These are phyloP conservation scores for Leccinum imitatum DNA, from an alignment of 768 basidiomycete genomes.

Conservation along the genomic window DNA sequence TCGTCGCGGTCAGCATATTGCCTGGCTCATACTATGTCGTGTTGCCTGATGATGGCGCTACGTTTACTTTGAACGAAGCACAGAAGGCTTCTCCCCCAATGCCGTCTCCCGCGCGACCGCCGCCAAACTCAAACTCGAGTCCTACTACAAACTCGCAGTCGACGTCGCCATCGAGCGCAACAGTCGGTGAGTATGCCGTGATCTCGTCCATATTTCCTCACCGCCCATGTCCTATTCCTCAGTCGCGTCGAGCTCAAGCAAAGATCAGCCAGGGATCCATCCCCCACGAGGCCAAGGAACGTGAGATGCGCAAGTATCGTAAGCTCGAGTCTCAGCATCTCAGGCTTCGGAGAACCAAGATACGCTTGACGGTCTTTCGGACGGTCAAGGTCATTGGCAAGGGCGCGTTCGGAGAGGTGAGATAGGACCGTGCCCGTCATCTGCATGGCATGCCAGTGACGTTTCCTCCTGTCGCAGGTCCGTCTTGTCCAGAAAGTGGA, in stretches of 20 bases:
- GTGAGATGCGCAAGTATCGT: slow-evolving; percentile 83
- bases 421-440: slow-evolving; percentile 16
- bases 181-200: slow-evolving; percentile 59
- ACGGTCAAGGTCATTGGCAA: slow-evolving; percentile 99
- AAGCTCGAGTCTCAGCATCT: slow-evolving; percentile 87
- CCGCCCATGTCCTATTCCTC: slow-evolving; percentile 2
- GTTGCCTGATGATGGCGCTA: slow-evolving; percentile 45
- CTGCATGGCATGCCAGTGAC: slow-evolving; percentile 1
- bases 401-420: slow-evolving; percentile 96
- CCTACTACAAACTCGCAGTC: slow-evolving; percentile 97
- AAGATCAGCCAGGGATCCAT: slow-evolving; percentile 73
- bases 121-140: slow-evolving; percentile 84
- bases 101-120: slow-evolving; percentile 88
- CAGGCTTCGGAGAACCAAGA: slow-evolving; percentile 88
- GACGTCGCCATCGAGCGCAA: slow-evolving; percentile 96
- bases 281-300: slow-evolving; percentile 79
- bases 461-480: slow-evolving; percentile 49
- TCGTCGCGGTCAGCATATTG: slow-evolving; percentile 31
- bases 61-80: slow-evolving; percentile 93
- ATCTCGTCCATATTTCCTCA: slow-evolving; percentile 6
- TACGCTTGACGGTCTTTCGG: slow-evolving; percentile 89
- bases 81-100: slow-evolving; percentile 78
- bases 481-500: slow-evolving; percentile 96
- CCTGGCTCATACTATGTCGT: slow-evolving; percentile 16
- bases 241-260: slow-evolving; percentile 89